Evolutionary conservation across 306 rosid species (phyloP), one percentile per base, ranked within the genome.

Genomic region (Cyamopsis tetragonoloba): DNA sequence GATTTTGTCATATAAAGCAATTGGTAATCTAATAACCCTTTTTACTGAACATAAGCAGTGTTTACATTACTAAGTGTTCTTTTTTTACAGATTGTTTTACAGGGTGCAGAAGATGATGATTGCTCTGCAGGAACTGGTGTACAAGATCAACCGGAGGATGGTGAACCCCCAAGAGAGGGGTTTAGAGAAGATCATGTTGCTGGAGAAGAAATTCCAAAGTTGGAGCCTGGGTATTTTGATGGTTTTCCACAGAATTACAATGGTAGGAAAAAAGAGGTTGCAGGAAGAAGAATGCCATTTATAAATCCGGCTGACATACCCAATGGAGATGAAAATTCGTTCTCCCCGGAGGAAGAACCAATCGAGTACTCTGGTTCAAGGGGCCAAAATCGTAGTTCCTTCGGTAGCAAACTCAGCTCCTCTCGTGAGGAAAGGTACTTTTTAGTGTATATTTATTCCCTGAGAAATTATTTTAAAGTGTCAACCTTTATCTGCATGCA

Each of bases 61-160:
- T 66, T 30, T 63, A 59, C 37, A 35, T 84, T 39, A 70, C 74
- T 66, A n/a, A 59, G 18, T 64, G 19, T 76, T 73, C 31, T 78
- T 75, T 74, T 76, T 57, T 61, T 62, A 72, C 77, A 95, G 99
- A 95, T 95, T 88, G 95, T 90, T 83, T 82, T 88, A 88, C 97
- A 85, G 92, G 97, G 70, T 70, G 71, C 90, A 55, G 80, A 75
- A 37, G 95, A 90, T 77, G 97, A 95, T 81, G 91, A 84, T 77
- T 81, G 85, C 62, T 71, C 96, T 72, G 84, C 87, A 9, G 96
- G 86, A 75, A 71, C 57, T 65, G 84, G 60, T 68, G 77, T 50
- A 46, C 86, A 74, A 46, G 88, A 86, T 42, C 85, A 66, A 76
- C 61, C 65, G 19, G 93, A 85, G 69, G 87, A 74, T 35, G 83